Conservation (phyloP, 257 asterid species). For the Salvia splendens region DNA sequence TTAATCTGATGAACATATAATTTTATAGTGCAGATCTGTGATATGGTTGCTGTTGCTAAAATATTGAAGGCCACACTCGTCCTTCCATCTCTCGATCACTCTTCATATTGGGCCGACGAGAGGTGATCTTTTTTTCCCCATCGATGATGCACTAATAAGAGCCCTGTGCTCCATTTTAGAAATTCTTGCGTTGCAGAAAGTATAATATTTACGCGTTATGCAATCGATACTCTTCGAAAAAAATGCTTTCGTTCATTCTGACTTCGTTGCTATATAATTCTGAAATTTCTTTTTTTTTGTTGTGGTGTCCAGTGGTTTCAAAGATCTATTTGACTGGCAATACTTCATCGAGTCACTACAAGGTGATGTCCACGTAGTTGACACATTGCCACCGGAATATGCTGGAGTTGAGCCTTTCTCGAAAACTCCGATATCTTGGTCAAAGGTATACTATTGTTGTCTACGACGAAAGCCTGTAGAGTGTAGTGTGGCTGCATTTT, state of each 20-base stretch:
- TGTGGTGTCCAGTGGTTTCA: conserved; percentile 72
- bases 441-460: conserved; percentile 58
- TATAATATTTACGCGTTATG: background rate
- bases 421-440: conserved; percentile 97
- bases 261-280: conserved; percentile 14
- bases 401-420: conserved; percentile 75
- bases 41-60: conserved; percentile 98
- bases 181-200: background rate
- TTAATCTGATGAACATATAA: conserved; percentile 57
- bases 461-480: background rate
- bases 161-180: conserved; percentile 2
- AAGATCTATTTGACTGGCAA: conserved; percentile 95
- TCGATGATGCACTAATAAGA: conserved; percentile 11
- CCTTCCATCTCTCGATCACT: conserved; percentile 95
- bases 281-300: conserved; percentile 27
- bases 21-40: conserved; percentile 99
- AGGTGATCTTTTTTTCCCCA: conserved; percentile 48
- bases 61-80: conserved; percentile 89
- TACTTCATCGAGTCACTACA: conserved; percentile 77
- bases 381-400: conserved; percentile 75
- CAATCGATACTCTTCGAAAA: conserved; percentile 9
- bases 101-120: conserved; percentile 95
- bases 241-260: conserved; percentile 18
- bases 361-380: conserved; percentile 80
- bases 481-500: conserved; percentile 2